phyloP scores from a whole-genome alignment of 108 stramenopile species.

The Pseudonitzschia pungens region DNA sequence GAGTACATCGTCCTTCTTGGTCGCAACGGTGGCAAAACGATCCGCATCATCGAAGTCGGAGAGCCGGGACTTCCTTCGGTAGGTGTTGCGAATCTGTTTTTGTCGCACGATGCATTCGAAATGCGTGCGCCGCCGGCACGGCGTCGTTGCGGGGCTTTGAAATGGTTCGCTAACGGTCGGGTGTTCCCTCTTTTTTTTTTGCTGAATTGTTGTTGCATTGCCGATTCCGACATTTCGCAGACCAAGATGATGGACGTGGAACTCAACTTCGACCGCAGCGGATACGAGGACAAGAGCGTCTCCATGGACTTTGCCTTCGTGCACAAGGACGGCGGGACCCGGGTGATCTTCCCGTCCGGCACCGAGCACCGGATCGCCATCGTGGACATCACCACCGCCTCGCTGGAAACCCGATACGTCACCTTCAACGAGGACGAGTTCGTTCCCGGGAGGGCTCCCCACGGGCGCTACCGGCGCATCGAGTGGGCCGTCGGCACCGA shows the following conservation, averaged over 20 bases:
- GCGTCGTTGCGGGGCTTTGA: no score
- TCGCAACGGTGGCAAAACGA: slow-evolving; percentile 25
- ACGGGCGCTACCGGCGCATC: not conserved
- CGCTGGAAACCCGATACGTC: not conserved
- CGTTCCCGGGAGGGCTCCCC: not conserved
- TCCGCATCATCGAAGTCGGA: slow-evolving; percentile 27
- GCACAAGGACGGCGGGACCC: not conserved
- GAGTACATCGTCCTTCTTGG: slow-evolving; percentile 30
- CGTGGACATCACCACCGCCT: slow-evolving; percentile 4
- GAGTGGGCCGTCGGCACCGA: slow-evolving; percentile 40
- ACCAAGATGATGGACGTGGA: not conserved
- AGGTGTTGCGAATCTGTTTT: no score
- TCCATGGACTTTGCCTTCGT: slow-evolving; percentile 26
- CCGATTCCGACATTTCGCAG: no score
- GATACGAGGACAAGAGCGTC: slow-evolving; percentile 9
- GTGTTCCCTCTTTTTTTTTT: not conserved
- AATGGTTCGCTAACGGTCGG: no score
- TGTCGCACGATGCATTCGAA: no score
- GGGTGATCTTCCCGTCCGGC: slow-evolving; percentile 17
- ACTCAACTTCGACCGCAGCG: not conserved
- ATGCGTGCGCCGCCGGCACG: no score
- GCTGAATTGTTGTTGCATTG: not conserved
- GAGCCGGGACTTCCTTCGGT: slow-evolving; percentile 6
- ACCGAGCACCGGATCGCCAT: slow-evolving; percentile 26
- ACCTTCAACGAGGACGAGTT: not conserved